Percentiles rank a stretch among this genome's conserved stretches.
Evolutionary conservation across 805 yeast species (phyloP).

Genomic region (Groenewaldozyma salmanticensis): DNA sequence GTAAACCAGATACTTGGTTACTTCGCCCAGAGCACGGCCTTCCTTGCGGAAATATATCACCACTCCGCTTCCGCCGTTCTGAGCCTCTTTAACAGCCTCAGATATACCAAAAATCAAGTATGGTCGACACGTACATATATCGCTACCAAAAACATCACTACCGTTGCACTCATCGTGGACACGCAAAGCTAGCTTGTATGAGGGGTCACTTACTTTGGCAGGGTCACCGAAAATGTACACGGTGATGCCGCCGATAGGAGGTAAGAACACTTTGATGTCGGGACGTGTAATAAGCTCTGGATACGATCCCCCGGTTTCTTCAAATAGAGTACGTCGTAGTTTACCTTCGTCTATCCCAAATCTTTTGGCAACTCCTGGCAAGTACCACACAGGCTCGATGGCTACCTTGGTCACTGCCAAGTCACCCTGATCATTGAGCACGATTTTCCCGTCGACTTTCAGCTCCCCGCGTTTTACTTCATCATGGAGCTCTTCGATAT

Average conservation of each 20-base stretch:
- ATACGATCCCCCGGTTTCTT: slow-evolving; percentile 64
- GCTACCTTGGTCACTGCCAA: slow-evolving; percentile 55
- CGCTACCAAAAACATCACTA: slow-evolving; percentile 59
- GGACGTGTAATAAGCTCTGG: slow-evolving; percentile 62
- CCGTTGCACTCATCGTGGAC: slow-evolving; percentile 65
- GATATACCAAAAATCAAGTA: slow-evolving; percentile 55
- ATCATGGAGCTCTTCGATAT: slow-evolving; percentile 47
- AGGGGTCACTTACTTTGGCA: slow-evolving; percentile 41
- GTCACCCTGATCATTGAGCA: slow-evolving; percentile 51
- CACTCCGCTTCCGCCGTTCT: slow-evolving; percentile 53
- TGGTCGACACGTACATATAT: slow-evolving; percentile 63
- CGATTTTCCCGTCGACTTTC: slow-evolving; percentile 50
- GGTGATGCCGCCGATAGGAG: slow-evolving; percentile 62
- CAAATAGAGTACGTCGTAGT: slow-evolving; percentile 50
- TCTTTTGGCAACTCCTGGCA: slow-evolving; percentile 60
- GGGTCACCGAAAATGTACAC: slow-evolving; percentile 61
- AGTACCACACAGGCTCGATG: slow-evolving; percentile 61
- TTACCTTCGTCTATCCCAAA: slow-evolving; percentile 47
- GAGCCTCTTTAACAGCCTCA: slow-evolving; percentile 62
- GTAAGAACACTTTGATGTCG: slow-evolving; percentile 54
- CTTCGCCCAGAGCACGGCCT: slow-evolving; percentile 63
- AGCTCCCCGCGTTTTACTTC: slow-evolving; percentile 45
- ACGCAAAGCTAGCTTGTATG: slow-evolving; percentile 45
- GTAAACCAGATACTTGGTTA: slow-evolving; percentile 58
- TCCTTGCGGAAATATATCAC: slow-evolving; percentile 61